A percentile compares a stretch with the other conserved stretches of the same genome.
These are phyloP conservation scores for Xanthoconium separans DNA, from an alignment of 1,284 basidiomycete genomes.

Conservation along the genomic window DNA sequence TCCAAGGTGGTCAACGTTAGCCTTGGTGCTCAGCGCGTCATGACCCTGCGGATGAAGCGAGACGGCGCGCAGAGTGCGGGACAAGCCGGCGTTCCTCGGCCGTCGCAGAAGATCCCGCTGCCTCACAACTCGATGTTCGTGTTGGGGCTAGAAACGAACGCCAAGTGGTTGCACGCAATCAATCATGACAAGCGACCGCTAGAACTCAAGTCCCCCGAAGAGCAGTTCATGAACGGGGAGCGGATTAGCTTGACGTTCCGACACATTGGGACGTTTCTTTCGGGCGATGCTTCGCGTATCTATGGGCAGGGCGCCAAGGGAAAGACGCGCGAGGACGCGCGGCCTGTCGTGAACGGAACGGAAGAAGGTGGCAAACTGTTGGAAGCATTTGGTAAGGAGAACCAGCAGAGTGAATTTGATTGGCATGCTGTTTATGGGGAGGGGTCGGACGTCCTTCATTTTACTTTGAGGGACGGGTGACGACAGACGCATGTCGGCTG, in stretches of 20 bases:
- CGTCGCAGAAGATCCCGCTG: slow-evolving; percentile 60
- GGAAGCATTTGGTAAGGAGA: slow-evolving; percentile 67
- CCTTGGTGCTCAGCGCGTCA: slow-evolving; percentile 67
- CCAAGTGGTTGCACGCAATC: slow-evolving; percentile 68
- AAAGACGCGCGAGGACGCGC: slow-evolving; percentile 53
- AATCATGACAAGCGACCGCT: slow-evolving; percentile 66
- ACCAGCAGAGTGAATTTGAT: slow-evolving; percentile 62
- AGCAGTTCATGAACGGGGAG: slow-evolving; percentile 53
- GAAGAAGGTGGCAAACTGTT: slow-evolving; percentile 52
- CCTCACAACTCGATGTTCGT: slow-evolving; percentile 79
- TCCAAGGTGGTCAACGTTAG: slow-evolving; percentile 76
- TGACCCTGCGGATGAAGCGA: slow-evolving; percentile 68
- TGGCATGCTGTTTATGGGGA: slow-evolving; percentile 63
- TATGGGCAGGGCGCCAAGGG: slow-evolving; percentile 68
- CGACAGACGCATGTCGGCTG: neutral
- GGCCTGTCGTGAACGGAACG: slow-evolving; percentile 49
- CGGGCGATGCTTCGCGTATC: slow-evolving; percentile 47
- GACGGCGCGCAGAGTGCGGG: slow-evolving; percentile 33
- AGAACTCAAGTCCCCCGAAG: slow-evolving; percentile 48
- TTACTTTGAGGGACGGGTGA: slow-evolving; percentile 33
- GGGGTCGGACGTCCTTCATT: slow-evolving; percentile 69
- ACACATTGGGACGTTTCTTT: slow-evolving; percentile 70
- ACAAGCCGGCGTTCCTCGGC: slow-evolving; percentile 33
- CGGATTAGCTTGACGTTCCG: slow-evolving; percentile 78
- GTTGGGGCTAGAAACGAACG: slow-evolving; percentile 68